Evolutionary conservation across 345 rosid genomes (phyloP).

Genomic region (Hibiscus mutabilis): DNA sequence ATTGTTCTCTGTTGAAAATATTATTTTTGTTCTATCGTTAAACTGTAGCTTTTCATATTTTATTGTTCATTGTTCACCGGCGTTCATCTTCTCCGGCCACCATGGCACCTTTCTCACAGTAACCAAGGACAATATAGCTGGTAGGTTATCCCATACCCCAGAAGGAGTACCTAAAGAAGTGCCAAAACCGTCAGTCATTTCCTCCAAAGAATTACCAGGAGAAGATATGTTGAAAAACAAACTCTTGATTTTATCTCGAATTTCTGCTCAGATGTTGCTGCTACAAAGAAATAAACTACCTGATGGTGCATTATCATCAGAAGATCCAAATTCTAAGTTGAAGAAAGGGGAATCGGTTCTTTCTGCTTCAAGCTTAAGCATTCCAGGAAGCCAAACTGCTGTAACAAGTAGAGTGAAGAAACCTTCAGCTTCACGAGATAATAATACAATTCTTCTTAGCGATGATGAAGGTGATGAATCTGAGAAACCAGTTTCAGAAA

Average conservation of each 20-base stretch:
- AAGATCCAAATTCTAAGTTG: constrained; percentile 20
- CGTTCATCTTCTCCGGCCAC: no score
- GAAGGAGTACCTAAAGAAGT: constrained; percentile 31
- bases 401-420: constrained; percentile 29
- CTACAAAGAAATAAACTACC: constrained; percentile 25
- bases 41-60: no score
- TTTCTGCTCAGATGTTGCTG: background rate
- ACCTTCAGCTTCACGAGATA: constrained; percentile 24
- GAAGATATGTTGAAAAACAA: constrained; percentile 27
- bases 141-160: constrained; percentile 30
- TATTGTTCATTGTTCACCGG: no score
- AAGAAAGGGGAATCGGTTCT: constrained; percentile 26
- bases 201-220: constrained; percentile 31
- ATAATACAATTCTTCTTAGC: constrained; percentile 57
- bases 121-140: constrained; percentile 34
- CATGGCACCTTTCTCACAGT: no score
- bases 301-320: constrained; percentile 21
- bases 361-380: constrained; percentile 28
- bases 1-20: no score
- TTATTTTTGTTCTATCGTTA: no score
- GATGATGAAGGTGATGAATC: constrained; percentile 69
- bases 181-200: constrained; percentile 29
- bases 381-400: constrained; percentile 14
- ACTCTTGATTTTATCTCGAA: constrained; percentile 19
- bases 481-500: constrained; percentile 33